These are phyloP conservation scores for Haplographium delicatum DNA, from an alignment of 495 filamentous ascomycete species.

Conservation along the genomic window DNA sequence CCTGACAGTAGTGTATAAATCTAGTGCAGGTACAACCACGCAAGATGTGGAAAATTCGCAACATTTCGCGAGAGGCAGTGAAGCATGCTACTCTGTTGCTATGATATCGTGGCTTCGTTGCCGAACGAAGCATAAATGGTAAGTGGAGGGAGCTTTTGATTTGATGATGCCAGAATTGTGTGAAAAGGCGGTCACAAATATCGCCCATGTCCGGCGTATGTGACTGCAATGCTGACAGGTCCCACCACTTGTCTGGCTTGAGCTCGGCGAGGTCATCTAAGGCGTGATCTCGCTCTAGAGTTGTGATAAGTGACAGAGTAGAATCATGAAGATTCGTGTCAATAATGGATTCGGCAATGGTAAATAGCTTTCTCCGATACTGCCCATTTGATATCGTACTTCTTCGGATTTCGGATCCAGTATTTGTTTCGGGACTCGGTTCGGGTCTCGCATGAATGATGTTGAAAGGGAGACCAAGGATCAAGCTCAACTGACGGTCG, in stretches of 20 bases:
- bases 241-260: background rate
- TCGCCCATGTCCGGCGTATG: too few relatives aligned
- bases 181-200: background rate
- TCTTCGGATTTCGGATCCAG: too few relatives aligned
- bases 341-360: too few relatives aligned
- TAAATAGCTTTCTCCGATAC: background rate
- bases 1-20: constrained; percentile 2
- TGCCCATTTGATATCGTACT: background rate
- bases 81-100: constrained; percentile 1
- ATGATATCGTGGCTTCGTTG: background rate
- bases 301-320: background rate
- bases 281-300: background rate
- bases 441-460: too few relatives aligned
- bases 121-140: constrained; percentile 5
- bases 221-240: background rate
- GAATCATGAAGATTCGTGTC: too few relatives aligned
- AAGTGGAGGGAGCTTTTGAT: background rate
- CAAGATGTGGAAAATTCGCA: background rate
- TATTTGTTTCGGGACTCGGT: too few relatives aligned
- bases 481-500: background rate
- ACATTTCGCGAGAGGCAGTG: background rate
- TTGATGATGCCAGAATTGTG: constrained; percentile 9
- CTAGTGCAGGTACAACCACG: background rate
- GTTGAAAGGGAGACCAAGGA: constrained; percentile 2
- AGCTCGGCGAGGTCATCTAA: background rate